A percentile compares a stretch with the other conserved stretches of the same genome.
These are phyloP conservation scores for Pseudodiploospora longispora DNA, from an alignment of 2,329 filamentous ascomycete species.

Conservation along the genomic window DNA sequence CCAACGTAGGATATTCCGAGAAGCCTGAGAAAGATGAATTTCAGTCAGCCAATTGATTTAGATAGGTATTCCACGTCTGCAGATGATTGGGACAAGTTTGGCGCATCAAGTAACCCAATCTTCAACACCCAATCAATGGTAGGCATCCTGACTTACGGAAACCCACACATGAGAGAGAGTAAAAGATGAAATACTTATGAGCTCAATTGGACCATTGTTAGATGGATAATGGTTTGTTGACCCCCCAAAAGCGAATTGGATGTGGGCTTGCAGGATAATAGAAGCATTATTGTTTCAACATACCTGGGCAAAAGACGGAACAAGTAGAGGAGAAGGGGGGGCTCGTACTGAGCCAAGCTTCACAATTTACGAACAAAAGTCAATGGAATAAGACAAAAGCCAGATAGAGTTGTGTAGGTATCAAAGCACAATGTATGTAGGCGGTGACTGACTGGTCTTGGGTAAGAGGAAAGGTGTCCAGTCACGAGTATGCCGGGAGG, in stretches of 20 bases:
- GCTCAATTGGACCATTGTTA: no score
- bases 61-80: no score
- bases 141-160: no score
- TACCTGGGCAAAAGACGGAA: slow-evolving; percentile 14
- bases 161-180: no score
- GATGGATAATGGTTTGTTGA: no score
- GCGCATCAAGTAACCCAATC: no score
- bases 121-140: no score
- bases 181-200: no score
- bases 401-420: slow-evolving; percentile 3
- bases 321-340: slow-evolving; percentile 10
- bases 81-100: no score
- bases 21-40: not conserved
- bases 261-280: not conserved
- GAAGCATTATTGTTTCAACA: slow-evolving; percentile 6
- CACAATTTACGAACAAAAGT: not conserved
- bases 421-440: no score
- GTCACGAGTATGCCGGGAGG: slow-evolving; percentile 3
- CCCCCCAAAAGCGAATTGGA: not conserved
- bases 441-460: not conserved
- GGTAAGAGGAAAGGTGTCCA: slow-evolving; percentile 24
- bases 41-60: no score
- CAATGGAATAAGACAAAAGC: slow-evolving; percentile 1
- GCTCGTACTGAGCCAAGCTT: slow-evolving; percentile 14
- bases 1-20: not conserved